Evolutionary conservation across 164 flowering plant genomes (phyloP), one percentile per base, ranked within the genome.

Genomic region (Piper longum): DNA sequence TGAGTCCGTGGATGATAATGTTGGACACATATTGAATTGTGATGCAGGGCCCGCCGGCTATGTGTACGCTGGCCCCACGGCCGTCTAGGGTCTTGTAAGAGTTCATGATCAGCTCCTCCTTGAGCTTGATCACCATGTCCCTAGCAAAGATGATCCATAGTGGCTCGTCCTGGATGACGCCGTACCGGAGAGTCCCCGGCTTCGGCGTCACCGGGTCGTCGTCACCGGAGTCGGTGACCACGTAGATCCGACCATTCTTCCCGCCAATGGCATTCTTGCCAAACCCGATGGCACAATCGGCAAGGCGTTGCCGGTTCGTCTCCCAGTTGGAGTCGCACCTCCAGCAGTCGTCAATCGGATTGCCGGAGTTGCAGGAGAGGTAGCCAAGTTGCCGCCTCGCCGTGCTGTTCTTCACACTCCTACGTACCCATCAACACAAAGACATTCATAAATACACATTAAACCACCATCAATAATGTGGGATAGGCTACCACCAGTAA

Each of bases 281-380:
- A 44, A 89, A 89, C 76, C 96, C 96, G 3, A 83, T 81, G 0
- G 78, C 86, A 54, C 96, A 89, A 41, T 86, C 83, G 9, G 96
- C 96, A 11, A 86, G 70, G 16, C 79, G 52, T 62, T 83, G 73
- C n/a, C 96, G 84, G 73, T 85, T 82, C 39, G 73, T 66, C n/a
- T 67, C 80, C 93, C 96, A 89, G 11, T 81, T 61, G 4, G 76
- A 78, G 69, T 86, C 90, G 62, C 92, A 88, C 57, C 96, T 71
- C 96, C 96, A 88, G 79, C 96, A 87, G 63, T 86, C 92, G 68
- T 88, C 96, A 26, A 88, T 85, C 16, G 83, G 86, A 68, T 88
- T 88, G n/a, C 95, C 95, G 1, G 82, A 80, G 3, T 78, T 80
- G 42, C 90, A 85, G 0, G 90, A 81, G n/a, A 81, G 67, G 66